phyloP scores from a whole-genome alignment of 176 grass and related monocot species.

The Aechmea fasciata region DNA sequence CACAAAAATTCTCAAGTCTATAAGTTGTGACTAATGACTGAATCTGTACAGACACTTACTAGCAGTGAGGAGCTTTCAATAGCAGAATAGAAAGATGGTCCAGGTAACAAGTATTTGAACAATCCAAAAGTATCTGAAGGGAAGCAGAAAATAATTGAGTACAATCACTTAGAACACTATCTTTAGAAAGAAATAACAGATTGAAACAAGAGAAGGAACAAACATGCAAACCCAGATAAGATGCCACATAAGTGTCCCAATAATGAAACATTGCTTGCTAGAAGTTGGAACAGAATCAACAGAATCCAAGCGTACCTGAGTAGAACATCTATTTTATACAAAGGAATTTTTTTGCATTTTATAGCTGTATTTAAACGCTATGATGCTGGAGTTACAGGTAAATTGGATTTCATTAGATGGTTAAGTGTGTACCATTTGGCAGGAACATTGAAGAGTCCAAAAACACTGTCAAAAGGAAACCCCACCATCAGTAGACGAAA shows the following conservation, averaged over 20 bases:
- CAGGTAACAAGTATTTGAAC: slow-evolving; percentile 80
- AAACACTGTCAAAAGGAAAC: slow-evolving; percentile 55
- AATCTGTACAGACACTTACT: slow-evolving; percentile 31
- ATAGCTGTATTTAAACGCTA: not conserved
- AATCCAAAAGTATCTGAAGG: slow-evolving; percentile 61
- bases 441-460: slow-evolving; percentile 97
- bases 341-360: slow-evolving; percentile 4
- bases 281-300: slow-evolving; percentile 81
- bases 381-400: not conserved
- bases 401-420: slow-evolving; percentile 2
- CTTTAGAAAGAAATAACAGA: slow-evolving; percentile 8
- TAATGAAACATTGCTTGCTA: slow-evolving; percentile 84
- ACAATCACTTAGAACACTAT: slow-evolving; percentile 18
- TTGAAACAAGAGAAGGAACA: slow-evolving; percentile 41
- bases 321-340: slow-evolving; percentile 11
- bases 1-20: too few species aligned
- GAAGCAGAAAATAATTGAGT: slow-evolving; percentile 24
- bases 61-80: slow-evolving; percentile 67
- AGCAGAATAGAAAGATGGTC: slow-evolving; percentile 75
- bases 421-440: slow-evolving; percentile 60
- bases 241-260: slow-evolving; percentile 92
- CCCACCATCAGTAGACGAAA: not conserved
- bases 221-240: slow-evolving; percentile 97
- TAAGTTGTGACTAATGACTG: too few species aligned
- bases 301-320: slow-evolving; percentile 94